Evolutionary conservation across 495 filamentous ascomycete species (phyloP).

Genomic region (Aspergillus affinis): DNA sequence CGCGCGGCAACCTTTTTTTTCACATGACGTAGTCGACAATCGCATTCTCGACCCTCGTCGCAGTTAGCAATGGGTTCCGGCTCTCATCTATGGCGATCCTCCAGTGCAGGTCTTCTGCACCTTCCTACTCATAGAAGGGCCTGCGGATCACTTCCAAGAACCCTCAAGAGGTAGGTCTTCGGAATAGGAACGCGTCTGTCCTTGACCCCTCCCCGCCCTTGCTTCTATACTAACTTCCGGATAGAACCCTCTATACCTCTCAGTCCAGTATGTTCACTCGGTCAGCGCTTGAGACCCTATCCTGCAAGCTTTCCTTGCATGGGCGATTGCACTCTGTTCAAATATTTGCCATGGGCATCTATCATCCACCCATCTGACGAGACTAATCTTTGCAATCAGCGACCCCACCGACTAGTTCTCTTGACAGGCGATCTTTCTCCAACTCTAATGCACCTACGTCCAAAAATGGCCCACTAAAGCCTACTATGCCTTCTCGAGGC

Average conservation of each 20-base stretch:
- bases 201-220: neutral
- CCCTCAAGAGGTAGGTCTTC: constrained; percentile 15
- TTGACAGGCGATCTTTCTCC: constrained; percentile 1
- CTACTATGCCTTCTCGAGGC: constrained; percentile 11
- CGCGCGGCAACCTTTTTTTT: neutral
- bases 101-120: neutral
- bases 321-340: neutral
- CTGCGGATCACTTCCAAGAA: constrained; percentile 3
- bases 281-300: neutral
- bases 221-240: neutral
- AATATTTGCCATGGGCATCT: neutral
- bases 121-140: constrained; percentile 1
- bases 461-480: constrained; percentile 8
- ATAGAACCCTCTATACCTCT: constrained; percentile 13
- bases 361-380: neutral
- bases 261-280: constrained; percentile 5
- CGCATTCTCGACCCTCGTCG: neutral
- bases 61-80: constrained; percentile 3
- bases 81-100: constrained; percentile 1
- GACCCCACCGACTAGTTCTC: neutral
- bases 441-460: neutral
- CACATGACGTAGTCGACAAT: constrained; percentile 20
- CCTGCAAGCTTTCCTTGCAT: neutral
- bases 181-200: neutral
- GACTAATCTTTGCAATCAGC: neutral